Conservation (phyloP, 2,329 filamentous ascomycete genomes). For the Cladosporium sp. region DNA sequence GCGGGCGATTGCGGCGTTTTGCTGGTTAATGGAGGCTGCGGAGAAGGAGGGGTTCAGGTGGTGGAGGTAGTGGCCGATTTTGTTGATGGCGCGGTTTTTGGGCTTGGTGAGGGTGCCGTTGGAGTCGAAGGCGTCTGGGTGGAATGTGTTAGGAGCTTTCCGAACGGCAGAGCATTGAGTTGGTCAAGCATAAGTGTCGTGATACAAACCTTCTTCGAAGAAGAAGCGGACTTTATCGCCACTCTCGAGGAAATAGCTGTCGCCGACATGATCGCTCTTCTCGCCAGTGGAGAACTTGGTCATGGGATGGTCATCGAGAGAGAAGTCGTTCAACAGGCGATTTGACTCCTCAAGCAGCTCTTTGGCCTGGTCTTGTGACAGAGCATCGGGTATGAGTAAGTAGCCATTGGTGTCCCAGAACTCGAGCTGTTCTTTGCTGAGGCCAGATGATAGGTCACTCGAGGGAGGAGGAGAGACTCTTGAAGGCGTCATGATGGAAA, state of each 20-base stretch:
- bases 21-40: conserved; percentile 47
- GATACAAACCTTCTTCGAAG: conserved; percentile 68
- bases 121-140: conserved; percentile 67
- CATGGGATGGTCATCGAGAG: conserved; percentile 80
- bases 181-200: neutral
- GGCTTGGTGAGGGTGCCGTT: conserved; percentile 66
- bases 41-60: conserved; percentile 46
- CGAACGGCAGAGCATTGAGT: neutral
- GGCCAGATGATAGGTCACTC: conserved; percentile 42
- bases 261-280: conserved; percentile 74
- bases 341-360: conserved; percentile 71
- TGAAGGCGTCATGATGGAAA: conserved; percentile 24
- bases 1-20: conserved; percentile 61
- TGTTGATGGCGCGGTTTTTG: conserved; percentile 79
- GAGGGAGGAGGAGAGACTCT: conserved; percentile 26
- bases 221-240: conserved; percentile 95
- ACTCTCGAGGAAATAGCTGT: conserved; percentile 86
- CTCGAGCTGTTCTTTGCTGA: conserved; percentile 66
- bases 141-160: neutral
- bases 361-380: conserved; percentile 61
- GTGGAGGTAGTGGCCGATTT: conserved; percentile 51
- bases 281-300: conserved; percentile 88
- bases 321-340: conserved; percentile 68
- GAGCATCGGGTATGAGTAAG: conserved; percentile 76
- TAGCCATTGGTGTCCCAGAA: conserved; percentile 82